Evolutionary conservation across 2,329 filamentous ascomycete species (phyloP).

Genomic region (Calonectria henricotiae): DNA sequence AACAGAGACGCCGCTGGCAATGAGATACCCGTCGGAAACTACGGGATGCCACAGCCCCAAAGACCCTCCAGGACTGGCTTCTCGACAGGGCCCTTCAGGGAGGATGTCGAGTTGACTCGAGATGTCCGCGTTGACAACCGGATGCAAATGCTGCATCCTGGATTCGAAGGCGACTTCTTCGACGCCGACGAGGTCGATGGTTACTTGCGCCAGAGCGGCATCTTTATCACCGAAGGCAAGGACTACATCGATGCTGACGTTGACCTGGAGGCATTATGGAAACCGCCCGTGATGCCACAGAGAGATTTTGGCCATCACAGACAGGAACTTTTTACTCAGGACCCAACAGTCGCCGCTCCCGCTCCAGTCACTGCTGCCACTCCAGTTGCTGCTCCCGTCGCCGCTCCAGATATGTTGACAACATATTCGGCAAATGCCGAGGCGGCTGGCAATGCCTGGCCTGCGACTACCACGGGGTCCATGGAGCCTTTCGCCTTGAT

Average conservation of each 20-base stretch:
- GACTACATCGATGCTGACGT: conserved; percentile 76
- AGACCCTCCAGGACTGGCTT: conserved; percentile 52
- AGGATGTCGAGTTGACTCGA: conserved; percentile 59
- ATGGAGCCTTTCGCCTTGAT: not conserved
- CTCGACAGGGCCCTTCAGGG: conserved; percentile 67
- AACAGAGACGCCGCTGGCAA: conserved; percentile 18
- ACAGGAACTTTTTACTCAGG: conserved; percentile 40
- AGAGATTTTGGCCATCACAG: conserved; percentile 8
- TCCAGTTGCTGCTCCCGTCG: too few relatives aligned
- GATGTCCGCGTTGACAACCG: conserved; percentile 64
- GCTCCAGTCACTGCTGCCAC: too few relatives aligned
- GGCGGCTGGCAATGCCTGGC: conserved; percentile 37
- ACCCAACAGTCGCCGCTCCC: conserved; percentile 18
- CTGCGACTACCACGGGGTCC: conserved; percentile 22
- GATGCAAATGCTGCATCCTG: conserved; percentile 71
- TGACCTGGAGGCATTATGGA: conserved; percentile 61
- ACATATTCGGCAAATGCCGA: conserved; percentile 32
- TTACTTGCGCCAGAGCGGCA: conserved; percentile 77
- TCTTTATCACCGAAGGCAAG: conserved; percentile 73
- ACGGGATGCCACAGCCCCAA: conserved; percentile 53
- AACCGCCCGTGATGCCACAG: conserved; percentile 31
- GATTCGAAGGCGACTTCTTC: conserved; percentile 83
- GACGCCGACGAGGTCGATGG: conserved; percentile 84
- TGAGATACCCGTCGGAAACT: conserved; percentile 57
- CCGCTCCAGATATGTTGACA: conserved; percentile 30